These are phyloP conservation scores for Annulohypoxylon maeteangense DNA, from an alignment of 495 filamentous ascomycete species.

Conservation along the genomic window DNA sequence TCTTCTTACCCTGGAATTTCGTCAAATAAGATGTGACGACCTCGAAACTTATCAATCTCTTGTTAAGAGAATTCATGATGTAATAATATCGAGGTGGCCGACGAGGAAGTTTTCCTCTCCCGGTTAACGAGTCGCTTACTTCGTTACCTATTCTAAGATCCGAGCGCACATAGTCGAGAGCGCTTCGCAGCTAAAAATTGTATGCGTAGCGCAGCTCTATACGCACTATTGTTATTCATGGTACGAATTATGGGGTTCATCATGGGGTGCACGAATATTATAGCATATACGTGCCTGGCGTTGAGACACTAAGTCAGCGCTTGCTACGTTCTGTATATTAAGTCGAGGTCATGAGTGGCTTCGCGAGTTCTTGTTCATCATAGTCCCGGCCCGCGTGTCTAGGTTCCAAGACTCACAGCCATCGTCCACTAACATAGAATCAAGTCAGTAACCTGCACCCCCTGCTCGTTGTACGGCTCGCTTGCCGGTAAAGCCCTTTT, in stretches of 20 bases:
- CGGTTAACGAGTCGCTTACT: conserved; percentile 32
- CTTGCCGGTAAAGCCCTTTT: conserved; percentile 39
- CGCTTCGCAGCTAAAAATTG: conserved; percentile 28
- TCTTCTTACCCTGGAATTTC: conserved; percentile 13
- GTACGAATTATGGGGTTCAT: conserved; percentile 41
- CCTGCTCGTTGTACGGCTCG: conserved; percentile 39
- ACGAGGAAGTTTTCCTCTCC: neutral
- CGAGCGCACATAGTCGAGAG: conserved; percentile 22
- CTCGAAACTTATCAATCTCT: conserved; percentile 22
- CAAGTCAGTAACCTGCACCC: conserved; percentile 22
- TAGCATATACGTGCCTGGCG: conserved; percentile 39
- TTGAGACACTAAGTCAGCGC: conserved; percentile 44
- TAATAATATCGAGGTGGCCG: conserved; percentile 13
- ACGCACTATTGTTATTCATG: conserved; percentile 33
- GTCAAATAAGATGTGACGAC: conserved; percentile 2
- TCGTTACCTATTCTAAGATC: conserved; percentile 24
- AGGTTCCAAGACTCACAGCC: conserved; percentile 41
- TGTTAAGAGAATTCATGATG: conserved; percentile 7
- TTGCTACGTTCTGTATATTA: conserved; percentile 49
- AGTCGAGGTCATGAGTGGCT: conserved; percentile 46
- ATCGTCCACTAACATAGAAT: conserved; percentile 16
- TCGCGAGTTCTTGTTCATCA: conserved; percentile 38
- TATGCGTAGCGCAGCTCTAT: conserved; percentile 20
- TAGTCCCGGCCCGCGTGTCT: conserved; percentile 43
- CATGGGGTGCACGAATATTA: conserved; percentile 41